A percentile compares a stretch with the other conserved stretches of the same genome.
Evolutionary conservation across 306 rosid genomes (phyloP).

Genomic region (Neltuma alba): DNA sequence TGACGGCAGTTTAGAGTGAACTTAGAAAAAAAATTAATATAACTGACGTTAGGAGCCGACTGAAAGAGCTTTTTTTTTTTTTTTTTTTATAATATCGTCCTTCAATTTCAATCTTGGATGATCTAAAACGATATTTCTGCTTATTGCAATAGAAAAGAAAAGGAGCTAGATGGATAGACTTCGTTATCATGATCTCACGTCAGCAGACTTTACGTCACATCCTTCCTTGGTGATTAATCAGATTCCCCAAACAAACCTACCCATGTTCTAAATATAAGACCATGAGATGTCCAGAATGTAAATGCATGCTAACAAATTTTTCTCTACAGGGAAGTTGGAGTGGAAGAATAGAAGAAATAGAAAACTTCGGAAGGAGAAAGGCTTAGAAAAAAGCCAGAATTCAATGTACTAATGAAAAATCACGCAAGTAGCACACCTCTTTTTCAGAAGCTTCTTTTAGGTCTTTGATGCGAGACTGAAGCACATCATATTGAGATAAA

Average conservation of each 20-base stretch:
- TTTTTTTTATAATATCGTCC: constrained; percentile 9
- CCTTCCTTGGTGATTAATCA: constrained; percentile 12
- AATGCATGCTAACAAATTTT: neutral
- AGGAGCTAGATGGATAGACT: constrained; percentile 11
- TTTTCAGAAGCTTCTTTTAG: constrained; percentile 87
- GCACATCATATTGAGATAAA: constrained; percentile 87
- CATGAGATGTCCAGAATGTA: neutral
- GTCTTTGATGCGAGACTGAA: constrained; percentile 84
- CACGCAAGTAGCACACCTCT: constrained; percentile 61
- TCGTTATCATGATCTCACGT: constrained; percentile 14
- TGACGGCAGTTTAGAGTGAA: constrained; percentile 19
- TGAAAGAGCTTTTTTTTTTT: constrained; percentile 10
- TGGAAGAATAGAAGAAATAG: neutral
- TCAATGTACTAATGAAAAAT: constrained; percentile 31
- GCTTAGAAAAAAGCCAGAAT: constrained; percentile 9
- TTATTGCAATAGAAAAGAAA: neutral
- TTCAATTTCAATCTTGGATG: constrained; percentile 19
- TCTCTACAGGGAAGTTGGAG: constrained; percentile 17
- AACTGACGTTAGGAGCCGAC: neutral
- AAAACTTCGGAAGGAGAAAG: constrained; percentile 13
- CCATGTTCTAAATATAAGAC: constrained; percentile 8
- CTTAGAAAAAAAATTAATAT: constrained; percentile 4
- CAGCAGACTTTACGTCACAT: neutral
- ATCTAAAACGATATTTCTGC: neutral
- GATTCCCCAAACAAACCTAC: constrained; percentile 19